Evolutionary conservation across 768 basidiomycete species (phyloP), one percentile per base, ranked within the genome.

Genomic region (Naganishia vaughanmartiniae): DNA sequence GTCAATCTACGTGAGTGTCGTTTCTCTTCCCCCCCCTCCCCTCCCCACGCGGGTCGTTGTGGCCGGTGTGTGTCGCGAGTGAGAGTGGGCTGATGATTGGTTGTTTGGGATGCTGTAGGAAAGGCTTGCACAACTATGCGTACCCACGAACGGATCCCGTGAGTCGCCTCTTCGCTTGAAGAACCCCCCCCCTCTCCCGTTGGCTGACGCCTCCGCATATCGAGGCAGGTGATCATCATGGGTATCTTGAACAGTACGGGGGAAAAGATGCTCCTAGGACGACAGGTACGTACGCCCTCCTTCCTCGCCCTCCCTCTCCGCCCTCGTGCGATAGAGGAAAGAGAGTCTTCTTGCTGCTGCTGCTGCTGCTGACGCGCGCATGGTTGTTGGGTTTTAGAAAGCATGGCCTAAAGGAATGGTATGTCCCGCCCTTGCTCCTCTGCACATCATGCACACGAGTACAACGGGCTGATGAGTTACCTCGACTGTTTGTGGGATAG

Each of bases 241-340:
- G 86, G 91, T 21, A 87, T 90, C 34, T 83, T 93, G 28, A 89
- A 93, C 74, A 86, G 90, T 74, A 86, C 88, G 5, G 87, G 88
- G 5, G 90, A 95, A 56, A 90, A 87, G 80, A 85, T 97, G 65
- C 85, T 99, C 0, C 86, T 99, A 2, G 95, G 96, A 7, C 84
- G 92, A 75, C 91, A 90, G 69, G 91, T 91, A 76, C 48, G 89
- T 82, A 17, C 31, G 21, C 4, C 10, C 81, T 2, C 65, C 73
- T 72, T 87, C 84, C 58, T 34, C 31, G n/a, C n/a, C n/a, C n/a
- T n/a, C n/a, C n/a, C n/a, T n/a, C n/a, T n/a, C n/a, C n/a, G n/a
- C n/a, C n/a, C n/a, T n/a, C n/a, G n/a, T n/a, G n/a, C n/a, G n/a
- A n/a, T n/a, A n/a, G n/a, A n/a, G n/a, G n/a, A n/a, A n/a, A n/a